Conservation (phyloP, 2,329 filamentous ascomycete species). For the Saccharata proteae region DNA sequence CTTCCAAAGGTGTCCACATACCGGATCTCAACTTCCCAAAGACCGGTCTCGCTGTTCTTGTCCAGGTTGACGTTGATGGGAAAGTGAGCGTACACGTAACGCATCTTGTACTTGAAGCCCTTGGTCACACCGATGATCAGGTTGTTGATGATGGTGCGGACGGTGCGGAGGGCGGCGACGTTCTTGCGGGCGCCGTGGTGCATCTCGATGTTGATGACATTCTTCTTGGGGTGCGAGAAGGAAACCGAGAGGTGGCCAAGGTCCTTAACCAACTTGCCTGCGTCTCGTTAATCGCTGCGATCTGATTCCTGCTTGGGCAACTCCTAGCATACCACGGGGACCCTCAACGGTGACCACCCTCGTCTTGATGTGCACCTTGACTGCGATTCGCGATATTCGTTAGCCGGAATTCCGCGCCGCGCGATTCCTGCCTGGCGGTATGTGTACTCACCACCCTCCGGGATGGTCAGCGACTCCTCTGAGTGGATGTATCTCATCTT, state of each 20-base stretch:
- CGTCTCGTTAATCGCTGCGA: conserved; percentile 10
- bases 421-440: conserved; percentile 8
- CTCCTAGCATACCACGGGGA: conserved; percentile 61
- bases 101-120: conserved; percentile 99
- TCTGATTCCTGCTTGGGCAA: conserved; percentile 11
- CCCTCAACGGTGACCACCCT: conserved; percentile 94
- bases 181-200: conserved; percentile 98
- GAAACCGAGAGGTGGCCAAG: conserved; percentile 92
- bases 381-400: conserved; percentile 37
- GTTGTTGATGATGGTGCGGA: conserved; percentile 98
- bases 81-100: conserved; percentile 99
- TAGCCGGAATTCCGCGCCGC: conserved; percentile 7
- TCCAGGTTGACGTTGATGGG: conserved; percentile 99
- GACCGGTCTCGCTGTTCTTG: conserved; percentile 83
- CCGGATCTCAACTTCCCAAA: conserved; percentile 93
- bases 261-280: conserved; percentile 93
- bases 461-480: conserved; percentile 87
- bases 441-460: conserved; percentile 77
- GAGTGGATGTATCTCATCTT: conserved; percentile 99
- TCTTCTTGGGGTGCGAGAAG: conserved; percentile 79
- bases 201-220: conserved; percentile 89
- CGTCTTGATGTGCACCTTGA: conserved; percentile 97
- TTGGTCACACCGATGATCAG: conserved; percentile 96
- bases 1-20: conserved; percentile 37
- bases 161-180: conserved; percentile 93